Percentiles rank a stretch among this genome's conserved stretches.
Conservation (phyloP, 2,329 filamentous ascomycete genomes). For the Canariomyces notabilis region DNA sequence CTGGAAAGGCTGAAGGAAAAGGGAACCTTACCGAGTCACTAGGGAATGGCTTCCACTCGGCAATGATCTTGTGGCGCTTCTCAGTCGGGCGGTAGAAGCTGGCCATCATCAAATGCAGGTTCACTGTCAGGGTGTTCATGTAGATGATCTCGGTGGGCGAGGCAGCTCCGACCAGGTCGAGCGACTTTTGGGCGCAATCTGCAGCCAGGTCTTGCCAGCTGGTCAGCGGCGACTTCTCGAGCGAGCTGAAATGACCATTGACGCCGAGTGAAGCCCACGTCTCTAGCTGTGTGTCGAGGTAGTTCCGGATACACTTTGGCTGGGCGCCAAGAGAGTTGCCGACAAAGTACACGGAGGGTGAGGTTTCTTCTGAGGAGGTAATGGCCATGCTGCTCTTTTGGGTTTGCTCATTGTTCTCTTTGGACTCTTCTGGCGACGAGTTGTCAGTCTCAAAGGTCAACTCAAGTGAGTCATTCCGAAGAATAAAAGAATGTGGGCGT, state of each 20-base stretch:
- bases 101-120: slow-evolving; percentile 76
- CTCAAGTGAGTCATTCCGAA: no score
- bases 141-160: slow-evolving; percentile 67
- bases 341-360: slow-evolving; percentile 70
- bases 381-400: slow-evolving; percentile 25
- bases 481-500: no score
- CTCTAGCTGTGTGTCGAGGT: slow-evolving; percentile 67
- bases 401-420: not conserved
- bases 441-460: not conserved
- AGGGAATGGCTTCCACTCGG: slow-evolving; percentile 88
- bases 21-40: slow-evolving; percentile 62
- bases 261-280: slow-evolving; percentile 85
- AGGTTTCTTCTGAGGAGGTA: slow-evolving; percentile 32
- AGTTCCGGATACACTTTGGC: slow-evolving; percentile 60
- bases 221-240: slow-evolving; percentile 62
- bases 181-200: slow-evolving; percentile 63
- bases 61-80: slow-evolving; percentile 68
- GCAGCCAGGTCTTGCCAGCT: slow-evolving; percentile 78
- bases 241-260: slow-evolving; percentile 70
- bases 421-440: slow-evolving; percentile 12
- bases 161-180: slow-evolving; percentile 68
- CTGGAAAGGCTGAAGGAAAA: not conserved
- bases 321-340: slow-evolving; percentile 88
- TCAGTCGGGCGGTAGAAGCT: slow-evolving; percentile 72
- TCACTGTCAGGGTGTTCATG: slow-evolving; percentile 82